phyloP scores from a whole-genome alignment of 495 filamentous ascomycete genomes.

The Penicillium manginii region DNA sequence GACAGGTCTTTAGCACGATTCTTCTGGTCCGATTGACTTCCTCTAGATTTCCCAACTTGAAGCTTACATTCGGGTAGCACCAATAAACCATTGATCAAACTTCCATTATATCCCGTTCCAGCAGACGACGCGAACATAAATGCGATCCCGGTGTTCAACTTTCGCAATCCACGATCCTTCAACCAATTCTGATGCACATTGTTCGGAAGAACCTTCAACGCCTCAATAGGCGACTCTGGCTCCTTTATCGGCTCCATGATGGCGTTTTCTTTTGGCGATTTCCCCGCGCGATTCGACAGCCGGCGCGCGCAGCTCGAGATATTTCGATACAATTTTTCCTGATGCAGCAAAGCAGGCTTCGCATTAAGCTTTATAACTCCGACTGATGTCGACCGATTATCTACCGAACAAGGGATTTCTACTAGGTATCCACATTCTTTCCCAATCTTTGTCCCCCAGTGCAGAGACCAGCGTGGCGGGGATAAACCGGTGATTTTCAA shows the following conservation, averaged over 20 bases:
- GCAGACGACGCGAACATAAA: slow-evolving; percentile 32
- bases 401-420: slow-evolving; percentile 27
- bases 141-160: slow-evolving; percentile 26
- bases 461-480: slow-evolving; percentile 9
- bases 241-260: slow-evolving; percentile 19
- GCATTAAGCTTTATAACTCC: slow-evolving; percentile 14
- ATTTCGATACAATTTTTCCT: not conserved
- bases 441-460: not conserved
- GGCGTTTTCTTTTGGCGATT: slow-evolving; percentile 3
- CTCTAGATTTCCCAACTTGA: not conserved
- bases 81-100: slow-evolving; percentile 30
- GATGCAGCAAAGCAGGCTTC: not conserved
- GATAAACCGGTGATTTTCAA: slow-evolving; percentile 14
- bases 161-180: slow-evolving; percentile 27
- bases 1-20: not conserved
- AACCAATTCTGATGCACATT: slow-evolving; percentile 29
- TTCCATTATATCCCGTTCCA: slow-evolving; percentile 32
- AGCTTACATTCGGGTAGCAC: slow-evolving; percentile 31
- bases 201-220: slow-evolving; percentile 23
- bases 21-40: not conserved
- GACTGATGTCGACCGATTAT: slow-evolving; percentile 8
- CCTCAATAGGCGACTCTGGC: slow-evolving; percentile 14
- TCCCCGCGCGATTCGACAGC: not conserved
- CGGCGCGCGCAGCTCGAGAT: not conserved
- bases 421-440: slow-evolving; percentile 31